Evolutionary conservation across 1,284 basidiomycete species (phyloP).

Genomic region (Phylloboletellus chloephorus): DNA sequence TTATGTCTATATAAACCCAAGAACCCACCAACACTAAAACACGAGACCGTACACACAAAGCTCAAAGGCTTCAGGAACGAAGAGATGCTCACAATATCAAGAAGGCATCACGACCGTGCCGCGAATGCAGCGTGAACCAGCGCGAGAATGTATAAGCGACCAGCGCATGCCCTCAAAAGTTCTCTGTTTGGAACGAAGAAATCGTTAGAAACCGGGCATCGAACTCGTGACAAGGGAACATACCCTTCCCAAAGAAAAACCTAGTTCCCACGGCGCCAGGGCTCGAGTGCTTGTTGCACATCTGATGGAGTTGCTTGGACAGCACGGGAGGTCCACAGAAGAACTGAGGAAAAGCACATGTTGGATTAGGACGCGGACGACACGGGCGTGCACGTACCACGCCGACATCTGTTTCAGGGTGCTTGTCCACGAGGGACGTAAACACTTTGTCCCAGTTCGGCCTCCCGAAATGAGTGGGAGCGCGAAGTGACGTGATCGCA

Average conservation of each 20-base stretch:
- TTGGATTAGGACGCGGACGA: conserved; percentile 4
- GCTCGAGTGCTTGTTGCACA: conserved; percentile 82
- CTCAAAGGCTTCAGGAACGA: conserved; percentile 1
- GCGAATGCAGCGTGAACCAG: conserved; percentile 2
- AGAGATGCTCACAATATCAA: not conserved
- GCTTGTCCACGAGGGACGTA: conserved; percentile 66
- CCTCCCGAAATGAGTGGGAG: conserved; percentile 89
- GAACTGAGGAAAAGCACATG: conserved; percentile 41
- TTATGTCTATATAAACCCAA: not conserved
- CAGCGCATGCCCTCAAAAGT: conserved; percentile 16
- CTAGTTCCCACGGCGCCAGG: conserved; percentile 69
- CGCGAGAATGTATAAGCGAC: conserved; percentile 1
- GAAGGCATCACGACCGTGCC: not conserved
- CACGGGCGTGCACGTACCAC: conserved; percentile 45
- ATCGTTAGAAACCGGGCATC: conserved; percentile 3
- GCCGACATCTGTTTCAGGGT: conserved; percentile 80
- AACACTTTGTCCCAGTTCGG: conserved; percentile 92
- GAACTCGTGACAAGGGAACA: conserved; percentile 12
- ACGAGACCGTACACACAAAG: not conserved
- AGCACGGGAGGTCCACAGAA: conserved; percentile 76
- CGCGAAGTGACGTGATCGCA: conserved; percentile 76
- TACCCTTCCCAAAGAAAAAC: conserved; percentile 86
- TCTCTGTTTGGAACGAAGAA: conserved; percentile 17
- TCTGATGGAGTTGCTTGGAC: conserved; percentile 64
- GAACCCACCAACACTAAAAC: not conserved